phyloP scores from a whole-genome alignment of 2,329 filamentous ascomycete species.

The Myriosclerotinia scirpicola region DNA sequence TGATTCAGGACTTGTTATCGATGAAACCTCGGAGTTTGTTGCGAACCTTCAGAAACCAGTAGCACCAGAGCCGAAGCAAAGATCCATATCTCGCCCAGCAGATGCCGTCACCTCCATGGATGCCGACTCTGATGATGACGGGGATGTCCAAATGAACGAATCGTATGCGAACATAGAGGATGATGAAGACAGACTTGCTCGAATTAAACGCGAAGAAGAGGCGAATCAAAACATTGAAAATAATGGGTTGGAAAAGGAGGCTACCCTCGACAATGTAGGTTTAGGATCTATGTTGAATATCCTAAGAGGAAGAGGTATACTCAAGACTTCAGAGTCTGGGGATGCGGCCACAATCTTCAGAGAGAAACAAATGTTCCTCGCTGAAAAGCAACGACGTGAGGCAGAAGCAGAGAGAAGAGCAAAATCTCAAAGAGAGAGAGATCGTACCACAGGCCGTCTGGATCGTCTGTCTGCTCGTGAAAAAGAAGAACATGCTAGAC shows the following conservation, averaged over 20 bases:
- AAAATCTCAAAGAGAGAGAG: conserved; percentile 80
- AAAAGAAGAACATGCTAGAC: conserved; percentile 82
- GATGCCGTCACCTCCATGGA: conserved; percentile 49
- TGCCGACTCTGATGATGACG: conserved; percentile 43
- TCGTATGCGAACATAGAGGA: conserved; percentile 45
- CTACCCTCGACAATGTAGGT: conserved; percentile 67
- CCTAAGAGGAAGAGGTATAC: conserved; percentile 79
- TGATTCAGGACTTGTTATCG: conserved; percentile 75
- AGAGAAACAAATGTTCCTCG: conserved; percentile 74
- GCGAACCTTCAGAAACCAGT: conserved; percentile 74
- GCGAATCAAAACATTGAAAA: conserved; percentile 55
- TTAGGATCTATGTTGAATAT: conserved; percentile 80
- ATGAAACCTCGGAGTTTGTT: conserved; percentile 94
- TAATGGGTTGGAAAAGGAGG: conserved; percentile 82
- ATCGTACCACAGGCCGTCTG: conserved; percentile 76
- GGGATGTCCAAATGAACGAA: conserved; percentile 43
- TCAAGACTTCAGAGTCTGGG: conserved; percentile 62
- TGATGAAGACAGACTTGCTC: conserved; percentile 50
- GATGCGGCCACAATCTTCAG: conserved; percentile 67
- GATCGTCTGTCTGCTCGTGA: conserved; percentile 91
- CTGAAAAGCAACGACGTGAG: conserved; percentile 75
- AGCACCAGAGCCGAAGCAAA: conserved; percentile 50
- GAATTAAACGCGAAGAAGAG: conserved; percentile 51
- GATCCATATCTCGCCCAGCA: conserved; percentile 42
- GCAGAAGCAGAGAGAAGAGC: conserved; percentile 78